Evolutionary conservation across 441 rosid genomes (phyloP).

Genomic region (Viola pubescens): DNA sequence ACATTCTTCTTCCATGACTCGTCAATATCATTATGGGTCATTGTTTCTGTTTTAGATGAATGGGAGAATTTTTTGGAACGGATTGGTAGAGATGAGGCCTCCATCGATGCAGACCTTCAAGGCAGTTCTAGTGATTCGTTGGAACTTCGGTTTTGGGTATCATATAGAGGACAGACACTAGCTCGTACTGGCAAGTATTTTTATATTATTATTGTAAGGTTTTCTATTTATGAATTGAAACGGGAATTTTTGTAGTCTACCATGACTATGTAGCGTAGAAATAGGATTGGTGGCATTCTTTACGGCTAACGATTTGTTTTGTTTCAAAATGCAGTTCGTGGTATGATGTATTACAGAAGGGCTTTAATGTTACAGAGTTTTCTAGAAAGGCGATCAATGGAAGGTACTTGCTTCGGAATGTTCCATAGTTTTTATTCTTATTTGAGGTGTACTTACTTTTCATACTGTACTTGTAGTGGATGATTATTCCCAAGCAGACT

Average conservation of each 20-base stretch:
- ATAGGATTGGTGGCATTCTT: conserved; percentile 6
- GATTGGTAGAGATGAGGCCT: conserved; percentile 65
- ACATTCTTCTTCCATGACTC: conserved; percentile 2
- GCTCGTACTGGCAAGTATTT: conserved; percentile 78
- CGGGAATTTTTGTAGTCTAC: conserved; percentile 1
- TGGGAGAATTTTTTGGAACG: conserved; percentile 97
- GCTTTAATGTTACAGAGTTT: conserved; percentile 94
- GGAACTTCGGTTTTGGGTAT: conserved; percentile 98
- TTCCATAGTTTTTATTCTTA: conserved; percentile 6
- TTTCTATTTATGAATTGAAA: neutral
- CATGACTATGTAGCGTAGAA: conserved; percentile 11
- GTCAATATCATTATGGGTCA: conserved; percentile 6
- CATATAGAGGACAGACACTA: conserved; percentile 93
- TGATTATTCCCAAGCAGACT: conserved; percentile 37
- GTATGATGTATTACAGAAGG: conserved; percentile 99
- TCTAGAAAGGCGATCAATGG: conserved; percentile 66
- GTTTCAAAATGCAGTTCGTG: conserved; percentile 64
- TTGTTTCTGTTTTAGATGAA: conserved; percentile 52
- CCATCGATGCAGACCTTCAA: conserved; percentile 64
- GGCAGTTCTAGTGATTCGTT: conserved; percentile 67
- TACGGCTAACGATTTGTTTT: conserved; percentile 15
- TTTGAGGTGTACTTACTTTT: conserved; percentile 18
- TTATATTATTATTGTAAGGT: conserved; percentile 4
- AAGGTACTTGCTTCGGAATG: conserved; percentile 42
- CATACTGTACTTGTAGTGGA: conserved; percentile 34